Evolutionary conservation across 805 yeast genomes (phyloP), one percentile per base, ranked within the genome.

Genomic region (Candida broadrunensis): DNA sequence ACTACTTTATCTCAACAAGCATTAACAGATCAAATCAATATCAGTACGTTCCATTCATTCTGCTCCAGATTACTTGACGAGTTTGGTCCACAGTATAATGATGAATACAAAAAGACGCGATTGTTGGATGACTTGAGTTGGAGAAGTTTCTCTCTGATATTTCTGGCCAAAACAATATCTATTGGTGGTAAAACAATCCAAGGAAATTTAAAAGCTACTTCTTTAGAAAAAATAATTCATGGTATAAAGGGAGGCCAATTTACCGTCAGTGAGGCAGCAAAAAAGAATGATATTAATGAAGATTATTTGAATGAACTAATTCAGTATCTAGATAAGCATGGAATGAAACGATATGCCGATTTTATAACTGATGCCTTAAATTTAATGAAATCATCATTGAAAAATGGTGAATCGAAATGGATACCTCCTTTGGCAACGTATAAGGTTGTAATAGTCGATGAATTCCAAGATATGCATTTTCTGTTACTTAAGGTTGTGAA

Each of bases 391-490:
- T n/a, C 35, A 3, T 50, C 59, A 0, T 63, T 70, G 2, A 19
- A 27, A 17, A 26, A 8, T 15, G 51, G 39, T 5, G 41, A 35
- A 1, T 25, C 18, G 18, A n/a, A 21, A 16, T 42, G 37, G 38
- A 54, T 62, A 12, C 48, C 58, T 2, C 55, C 54, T 25, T 35
- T 69, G 31, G 45, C 48, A 5, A 46, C 49, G 12, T 61, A 58
- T 40, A 59, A 55, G 37, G 67, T 56, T 2, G 67, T 82, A 0
- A 57, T 85, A 1, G 80, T 85, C 11, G 91, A 85, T 60, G 91
- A 85, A 54, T 81, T 80, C 51, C 91, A 85, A 54, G 91, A 85
- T 57, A 68, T 84, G 54, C 77, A 80, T 46, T 73, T 75, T 0
- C 67, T 66, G 8, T 60, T 83, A 16, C 50, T 77, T 19, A 67